Conservation (phyloP, 306 rosid genomes). For the Carpinus viminea region DNA sequence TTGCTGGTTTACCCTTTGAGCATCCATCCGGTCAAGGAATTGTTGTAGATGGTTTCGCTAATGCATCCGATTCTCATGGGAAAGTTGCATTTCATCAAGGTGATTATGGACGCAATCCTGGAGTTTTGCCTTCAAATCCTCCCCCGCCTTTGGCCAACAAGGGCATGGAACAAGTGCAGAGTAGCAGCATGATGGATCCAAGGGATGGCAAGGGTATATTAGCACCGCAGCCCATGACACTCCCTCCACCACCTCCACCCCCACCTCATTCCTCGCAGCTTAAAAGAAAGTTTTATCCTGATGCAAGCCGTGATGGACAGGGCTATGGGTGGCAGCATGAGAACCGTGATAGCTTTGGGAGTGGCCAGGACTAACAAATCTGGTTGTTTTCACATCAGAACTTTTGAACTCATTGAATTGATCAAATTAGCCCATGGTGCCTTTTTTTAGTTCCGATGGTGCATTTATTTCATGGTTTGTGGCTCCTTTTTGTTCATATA, state of each 20-base stretch:
- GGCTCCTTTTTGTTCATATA: background rate
- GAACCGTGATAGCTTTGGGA: constrained; percentile 55
- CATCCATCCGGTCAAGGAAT: constrained; percentile 33
- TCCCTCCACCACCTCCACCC: constrained; percentile 65
- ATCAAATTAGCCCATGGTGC: background rate
- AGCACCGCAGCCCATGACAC: constrained; percentile 60
- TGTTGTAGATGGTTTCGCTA: constrained; percentile 35
- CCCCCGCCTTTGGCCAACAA: constrained; percentile 30
- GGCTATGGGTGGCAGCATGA: constrained; percentile 73
- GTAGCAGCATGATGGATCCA: constrained; percentile 59
- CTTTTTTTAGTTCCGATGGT: background rate
- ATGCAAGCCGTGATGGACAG: constrained; percentile 68
- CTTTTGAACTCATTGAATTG: background rate
- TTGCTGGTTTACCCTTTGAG: constrained; percentile 59
- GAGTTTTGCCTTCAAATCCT: constrained; percentile 32
- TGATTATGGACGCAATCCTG: constrained; percentile 40
- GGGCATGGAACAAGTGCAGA: constrained; percentile 45
- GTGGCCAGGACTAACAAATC: constrained; percentile 46
- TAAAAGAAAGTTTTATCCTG: constrained; percentile 57
- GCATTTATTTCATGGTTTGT: background rate
- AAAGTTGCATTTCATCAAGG: constrained; percentile 46
- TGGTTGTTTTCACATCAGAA: constrained; percentile 1
- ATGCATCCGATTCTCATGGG: constrained; percentile 44
- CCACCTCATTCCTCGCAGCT: constrained; percentile 51
- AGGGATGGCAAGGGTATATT: constrained; percentile 76